A percentile compares a stretch with the other conserved stretches of the same genome.
Evolutionary conservation across 2,329 filamentous ascomycete genomes (phyloP).

Genomic region (Alternaria rosae): DNA sequence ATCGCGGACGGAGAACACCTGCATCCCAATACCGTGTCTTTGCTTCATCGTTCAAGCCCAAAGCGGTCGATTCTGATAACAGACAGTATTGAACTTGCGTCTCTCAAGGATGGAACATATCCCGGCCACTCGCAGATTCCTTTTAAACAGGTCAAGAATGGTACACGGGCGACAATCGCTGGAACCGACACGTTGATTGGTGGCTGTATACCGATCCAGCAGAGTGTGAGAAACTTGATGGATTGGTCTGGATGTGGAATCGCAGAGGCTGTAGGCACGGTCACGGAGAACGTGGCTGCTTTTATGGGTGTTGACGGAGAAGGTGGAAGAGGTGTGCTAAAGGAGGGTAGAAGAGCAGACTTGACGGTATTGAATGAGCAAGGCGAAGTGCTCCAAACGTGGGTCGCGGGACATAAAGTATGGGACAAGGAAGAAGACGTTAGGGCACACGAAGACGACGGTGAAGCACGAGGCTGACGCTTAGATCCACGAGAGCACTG

Average conservation of each 20-base stretch:
- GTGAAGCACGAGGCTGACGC: conserved; percentile 30
- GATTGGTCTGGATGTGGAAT: conserved; percentile 57
- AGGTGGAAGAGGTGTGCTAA: conserved; percentile 54
- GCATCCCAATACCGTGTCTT: conserved; percentile 58
- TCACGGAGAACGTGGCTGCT: conserved; percentile 59
- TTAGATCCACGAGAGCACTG: not conserved
- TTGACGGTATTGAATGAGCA: conserved; percentile 57
- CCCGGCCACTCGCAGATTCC: conserved; percentile 62
- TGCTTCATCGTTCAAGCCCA: conserved; percentile 59
- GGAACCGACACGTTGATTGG: conserved; percentile 63
- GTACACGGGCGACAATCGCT: conserved; percentile 59
- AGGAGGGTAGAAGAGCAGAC: conserved; percentile 57
- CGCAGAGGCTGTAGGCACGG: conserved; percentile 58
- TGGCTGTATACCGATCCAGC: conserved; percentile 59
- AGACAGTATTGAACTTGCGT: conserved; percentile 63
- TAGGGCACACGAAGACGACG: conserved; percentile 35
- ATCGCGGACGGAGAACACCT: conserved; percentile 64
- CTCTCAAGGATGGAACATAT: conserved; percentile 60
- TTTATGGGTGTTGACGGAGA: conserved; percentile 58
- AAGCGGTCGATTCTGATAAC: conserved; percentile 60
- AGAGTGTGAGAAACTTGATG: conserved; percentile 60
- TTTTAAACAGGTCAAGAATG: conserved; percentile 57
- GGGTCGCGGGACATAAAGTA: conserved; percentile 58
- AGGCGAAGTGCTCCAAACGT: conserved; percentile 60
- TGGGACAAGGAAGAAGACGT: conserved; percentile 52